Conservation (phyloP, 176 grass and related monocot genomes). For the Eleusine indica region DNA sequence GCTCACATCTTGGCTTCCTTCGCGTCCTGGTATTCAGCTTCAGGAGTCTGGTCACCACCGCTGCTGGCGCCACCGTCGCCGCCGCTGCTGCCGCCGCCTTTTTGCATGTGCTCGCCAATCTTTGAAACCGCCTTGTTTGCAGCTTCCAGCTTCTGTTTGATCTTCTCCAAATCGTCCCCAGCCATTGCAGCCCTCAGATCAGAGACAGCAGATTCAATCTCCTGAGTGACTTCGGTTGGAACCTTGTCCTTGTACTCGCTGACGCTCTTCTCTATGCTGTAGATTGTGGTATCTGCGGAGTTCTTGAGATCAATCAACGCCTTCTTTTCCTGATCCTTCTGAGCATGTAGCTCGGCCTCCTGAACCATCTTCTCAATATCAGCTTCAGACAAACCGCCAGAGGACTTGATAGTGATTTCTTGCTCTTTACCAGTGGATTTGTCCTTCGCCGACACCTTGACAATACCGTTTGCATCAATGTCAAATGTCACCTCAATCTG, state of each 20-base stretch:
- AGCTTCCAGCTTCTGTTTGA: constrained; percentile 91
- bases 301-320: constrained; percentile 84
- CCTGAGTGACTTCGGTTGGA: constrained; percentile 66
- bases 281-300: constrained; percentile 85
- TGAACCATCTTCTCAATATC: constrained; percentile 97
- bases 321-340: constrained; percentile 91
- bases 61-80: constrained; percentile 10
- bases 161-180: constrained; percentile 75
- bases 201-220: constrained; percentile 71
- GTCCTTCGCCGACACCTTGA: constrained; percentile 95
- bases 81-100: constrained; percentile 38
- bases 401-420: constrained; percentile 96
- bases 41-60: constrained; percentile 67
- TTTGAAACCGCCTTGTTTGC: constrained; percentile 96
- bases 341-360: constrained; percentile 88
- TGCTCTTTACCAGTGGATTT: constrained; percentile 88
- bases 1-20: constrained; percentile 67
- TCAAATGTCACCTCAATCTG: constrained; percentile 94
- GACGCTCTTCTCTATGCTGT: constrained; percentile 93
- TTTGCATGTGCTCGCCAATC: constrained; percentile 89
- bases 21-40: constrained; percentile 87
- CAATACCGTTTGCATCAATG: constrained; percentile 96
- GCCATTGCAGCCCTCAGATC: constrained; percentile 82
- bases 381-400: constrained; percentile 80
- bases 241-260: constrained; percentile 91